These are phyloP conservation scores for Kazachstania bromeliacearum DNA, from an alignment of 805 yeast species.

Conservation along the genomic window DNA sequence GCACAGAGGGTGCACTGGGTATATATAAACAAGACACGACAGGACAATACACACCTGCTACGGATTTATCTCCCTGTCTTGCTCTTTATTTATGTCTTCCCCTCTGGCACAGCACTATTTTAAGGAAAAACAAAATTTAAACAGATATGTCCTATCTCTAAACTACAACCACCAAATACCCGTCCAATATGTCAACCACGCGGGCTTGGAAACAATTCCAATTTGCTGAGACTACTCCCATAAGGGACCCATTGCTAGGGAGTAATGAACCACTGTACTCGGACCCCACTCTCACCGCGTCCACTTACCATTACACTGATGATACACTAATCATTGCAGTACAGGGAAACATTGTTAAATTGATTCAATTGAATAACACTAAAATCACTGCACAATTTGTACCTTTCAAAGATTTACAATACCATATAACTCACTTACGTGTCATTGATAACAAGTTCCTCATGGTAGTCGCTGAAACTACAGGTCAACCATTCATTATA, in stretches of 20 bases:
- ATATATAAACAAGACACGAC: no score
- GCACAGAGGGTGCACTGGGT: no score
- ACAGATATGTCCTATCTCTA: no score
- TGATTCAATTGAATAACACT: slow-evolving; percentile 42
- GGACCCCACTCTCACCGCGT: slow-evolving; percentile 61
- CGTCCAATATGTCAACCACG: no score
- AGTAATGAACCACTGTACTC: slow-evolving; percentile 61
- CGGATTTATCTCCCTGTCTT: no score
- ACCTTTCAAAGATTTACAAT: slow-evolving; percentile 53
- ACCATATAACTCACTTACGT: slow-evolving; percentile 50
- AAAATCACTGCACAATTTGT: slow-evolving; percentile 40
- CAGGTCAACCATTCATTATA: slow-evolving; percentile 58
- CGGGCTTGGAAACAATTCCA: slow-evolving; percentile 82
- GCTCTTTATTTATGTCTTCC: no score
- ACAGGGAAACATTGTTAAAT: slow-evolving; percentile 41
- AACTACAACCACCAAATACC: no score
- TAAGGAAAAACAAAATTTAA: no score
- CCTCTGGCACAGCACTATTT: no score
- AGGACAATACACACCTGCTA: no score
- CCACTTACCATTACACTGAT: slow-evolving; percentile 43
- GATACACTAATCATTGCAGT: slow-evolving; percentile 50
- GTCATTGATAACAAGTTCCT: slow-evolving; percentile 39
- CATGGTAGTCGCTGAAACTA: slow-evolving; percentile 65
- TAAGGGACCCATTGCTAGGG: slow-evolving; percentile 70
- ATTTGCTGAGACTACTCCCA: slow-evolving; percentile 74